Conservation (phyloP, 2,329 filamentous ascomycete species). For the Fusarium secorum region DNA sequence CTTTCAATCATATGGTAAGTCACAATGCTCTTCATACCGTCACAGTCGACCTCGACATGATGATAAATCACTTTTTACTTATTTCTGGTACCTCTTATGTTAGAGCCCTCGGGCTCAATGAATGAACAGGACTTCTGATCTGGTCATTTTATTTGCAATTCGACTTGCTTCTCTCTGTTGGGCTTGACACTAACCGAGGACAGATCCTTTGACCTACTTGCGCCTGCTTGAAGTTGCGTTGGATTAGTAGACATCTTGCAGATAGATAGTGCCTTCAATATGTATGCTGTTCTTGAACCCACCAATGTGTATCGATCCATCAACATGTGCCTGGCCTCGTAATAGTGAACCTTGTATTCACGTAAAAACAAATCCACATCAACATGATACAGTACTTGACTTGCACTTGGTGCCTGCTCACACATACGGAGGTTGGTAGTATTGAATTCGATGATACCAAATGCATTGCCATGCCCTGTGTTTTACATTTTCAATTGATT, state of each 20-base stretch:
- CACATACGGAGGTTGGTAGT: not conserved
- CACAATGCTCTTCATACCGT: not conserved
- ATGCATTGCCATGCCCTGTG: conserved; percentile 36
- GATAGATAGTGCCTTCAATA: not conserved
- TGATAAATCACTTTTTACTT: conserved; percentile 70
- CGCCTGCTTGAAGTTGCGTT: not conserved
- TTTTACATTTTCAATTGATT: conserved; percentile 44
- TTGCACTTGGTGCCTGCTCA: not conserved
- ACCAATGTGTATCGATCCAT: not conserved
- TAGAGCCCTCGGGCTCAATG: conserved; percentile 75
- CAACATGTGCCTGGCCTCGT: not conserved
- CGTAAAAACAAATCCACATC: not conserved
- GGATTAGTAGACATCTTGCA: not conserved
- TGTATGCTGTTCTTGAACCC: not conserved
- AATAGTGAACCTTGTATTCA: not conserved
- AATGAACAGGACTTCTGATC: conserved; percentile 88
- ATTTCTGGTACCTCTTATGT: conserved; percentile 99
- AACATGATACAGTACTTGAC: not conserved
- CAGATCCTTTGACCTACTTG: not conserved
- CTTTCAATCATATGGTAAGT: conserved; percentile 46
- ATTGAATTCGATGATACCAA: conserved; percentile 19
- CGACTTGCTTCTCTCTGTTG: conserved; percentile 4
- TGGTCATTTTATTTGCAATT: conserved; percentile 20
- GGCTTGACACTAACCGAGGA: conserved; percentile 30
- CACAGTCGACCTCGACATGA: conserved; percentile 60